Evolutionary conservation across 1,139 yeast genomes (phyloP), one percentile per base, ranked within the genome.

Genomic region (Blastobotrys proliferans): DNA sequence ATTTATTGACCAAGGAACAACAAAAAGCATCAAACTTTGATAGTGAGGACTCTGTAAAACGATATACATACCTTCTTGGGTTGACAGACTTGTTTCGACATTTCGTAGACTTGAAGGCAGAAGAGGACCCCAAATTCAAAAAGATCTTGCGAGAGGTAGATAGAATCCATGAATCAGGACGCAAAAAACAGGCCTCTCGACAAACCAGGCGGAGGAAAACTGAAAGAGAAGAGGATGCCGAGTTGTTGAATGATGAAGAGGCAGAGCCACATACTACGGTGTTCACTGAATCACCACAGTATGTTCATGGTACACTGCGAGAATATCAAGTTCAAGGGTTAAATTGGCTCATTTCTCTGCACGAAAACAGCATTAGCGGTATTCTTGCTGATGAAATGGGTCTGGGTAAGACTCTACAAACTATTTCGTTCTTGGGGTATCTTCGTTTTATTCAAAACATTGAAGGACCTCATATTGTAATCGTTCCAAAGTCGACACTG

Each of bases 301-400:
- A 73, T 44, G 57, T 69, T 41, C 44, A 62, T 64, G 69, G 69
- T 5, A 52, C 50, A 21, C 51, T 65, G 41, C 53, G 69, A 37
- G 67, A 64, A 38, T 65, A 90, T 63, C 97, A 90, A 65, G 76
- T 90, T 47, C 95, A 85, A 61, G 97, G 97, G 44, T 73, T 90
- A 52, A 90, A 90, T 66, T 90, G 97, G 97, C 69, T 90, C 57
- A 79, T 88, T 18, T 77, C 88, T 1, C 68, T 90, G 45, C 82
- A 83, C 58, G 94, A 85, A 54, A 87, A 90, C 65, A 80, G 83
- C 56, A 73, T 90, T 44, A 81, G 94, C 1, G 97, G 97, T 38
- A 90, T 92, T 39, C 72, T 92, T 47, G 98, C 98, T 8, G 98
- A 92, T 66, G 98, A 92, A 64, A 92, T 92, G 98, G 98, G 98